Percentiles rank a stretch among this genome's conserved stretches.
These are phyloP conservation scores for Pneumocystis oryctolagi DNA, from an alignment of 1,139 yeast genomes.

Conservation along the genomic window DNA sequence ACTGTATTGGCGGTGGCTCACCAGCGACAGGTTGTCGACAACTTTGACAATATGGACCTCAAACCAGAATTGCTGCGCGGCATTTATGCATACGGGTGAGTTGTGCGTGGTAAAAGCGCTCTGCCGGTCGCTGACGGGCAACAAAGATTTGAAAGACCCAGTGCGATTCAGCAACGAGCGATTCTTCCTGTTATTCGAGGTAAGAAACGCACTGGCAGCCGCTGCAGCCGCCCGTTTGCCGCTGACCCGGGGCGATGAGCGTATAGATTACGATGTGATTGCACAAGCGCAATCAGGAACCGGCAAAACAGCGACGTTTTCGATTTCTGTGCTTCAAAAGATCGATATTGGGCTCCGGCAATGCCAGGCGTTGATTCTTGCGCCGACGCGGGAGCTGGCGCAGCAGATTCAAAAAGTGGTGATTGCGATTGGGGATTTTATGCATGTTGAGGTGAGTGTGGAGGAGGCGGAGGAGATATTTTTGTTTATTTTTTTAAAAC, in stretches of 20 bases:
- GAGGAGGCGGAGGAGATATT: too few relatives aligned
- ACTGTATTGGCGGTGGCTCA: too few relatives aligned
- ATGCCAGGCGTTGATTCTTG: constrained; percentile 54
- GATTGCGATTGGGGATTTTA: constrained; percentile 81
- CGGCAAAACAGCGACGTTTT: constrained; percentile 98
- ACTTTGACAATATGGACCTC: constrained; percentile 30
- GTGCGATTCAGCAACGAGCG: constrained; percentile 98
- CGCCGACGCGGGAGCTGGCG: constrained; percentile 98
- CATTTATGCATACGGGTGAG: constrained; percentile 74
- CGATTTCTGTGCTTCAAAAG: constrained; percentile 71
- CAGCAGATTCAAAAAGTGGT: constrained; percentile 95
- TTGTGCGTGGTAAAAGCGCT: constrained; percentile 45
- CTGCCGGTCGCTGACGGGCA: neutral
- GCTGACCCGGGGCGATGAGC: too few relatives aligned
- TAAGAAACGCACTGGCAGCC: constrained; percentile 20
- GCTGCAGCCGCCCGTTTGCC: too few relatives aligned
- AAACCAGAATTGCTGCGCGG: constrained; percentile 35
- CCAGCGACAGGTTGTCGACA: constrained; percentile 37
- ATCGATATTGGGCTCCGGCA: constrained; percentile 43
- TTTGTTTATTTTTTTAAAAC: too few relatives aligned
- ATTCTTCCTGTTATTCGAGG: constrained; percentile 87
- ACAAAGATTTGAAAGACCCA: constrained; percentile 34
- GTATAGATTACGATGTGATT: constrained; percentile 45
- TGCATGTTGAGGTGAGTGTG: constrained; percentile 45
- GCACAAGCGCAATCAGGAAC: constrained; percentile 99